These are phyloP conservation scores for Yamadazyma blattariae DNA, from an alignment of 1,139 yeast species.

Conservation along the genomic window DNA sequence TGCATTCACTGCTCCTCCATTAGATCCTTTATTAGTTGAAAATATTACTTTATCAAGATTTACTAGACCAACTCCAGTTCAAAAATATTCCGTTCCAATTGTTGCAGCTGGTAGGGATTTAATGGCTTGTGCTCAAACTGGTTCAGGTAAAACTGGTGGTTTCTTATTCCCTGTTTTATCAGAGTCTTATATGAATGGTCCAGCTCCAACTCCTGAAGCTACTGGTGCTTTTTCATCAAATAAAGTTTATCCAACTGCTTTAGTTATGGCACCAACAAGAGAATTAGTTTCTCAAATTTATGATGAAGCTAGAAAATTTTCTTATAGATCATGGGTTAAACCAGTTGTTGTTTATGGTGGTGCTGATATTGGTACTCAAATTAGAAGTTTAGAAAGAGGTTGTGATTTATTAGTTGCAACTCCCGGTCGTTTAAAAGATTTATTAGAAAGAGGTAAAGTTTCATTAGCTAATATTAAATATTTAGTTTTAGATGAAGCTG, in stretches of 20 bases:
- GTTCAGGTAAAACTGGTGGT: conserved; percentile 99
- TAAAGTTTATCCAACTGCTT: conserved; percentile 91
- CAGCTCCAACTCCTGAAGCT: conserved; percentile 60
- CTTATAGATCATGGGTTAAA: conserved; percentile 98
- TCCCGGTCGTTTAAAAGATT: conserved; percentile 97
- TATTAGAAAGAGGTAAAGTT: conserved; percentile 91
- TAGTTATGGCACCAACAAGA: conserved; percentile 97
- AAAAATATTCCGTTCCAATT: conserved; percentile 96
- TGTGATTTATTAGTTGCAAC: conserved; percentile 96
- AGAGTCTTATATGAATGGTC: conserved; percentile 87
- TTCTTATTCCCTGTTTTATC: conserved; percentile 97
- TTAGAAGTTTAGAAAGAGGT: conserved; percentile 87
- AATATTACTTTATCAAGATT: conserved; percentile 88
- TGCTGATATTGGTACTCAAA: conserved; percentile 86
- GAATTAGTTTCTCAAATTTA: conserved; percentile 95
- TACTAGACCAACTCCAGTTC: conserved; percentile 97
- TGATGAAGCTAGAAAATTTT: conserved; percentile 93
- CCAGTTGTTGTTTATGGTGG: conserved; percentile 99
- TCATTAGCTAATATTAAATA: conserved; percentile 88
- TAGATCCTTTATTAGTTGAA: conserved; percentile 81
- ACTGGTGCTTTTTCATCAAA: conserved; percentile 59
- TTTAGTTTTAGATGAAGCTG: conserved; percentile 97
- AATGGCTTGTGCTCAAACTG: conserved; percentile 99
- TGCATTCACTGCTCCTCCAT: conserved; percentile 87
- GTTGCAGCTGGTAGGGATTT: conserved; percentile 94